A percentile compares a stretch with the other conserved stretches of the same genome.
Evolutionary conservation across 2,329 filamentous ascomycete species (phyloP).

Genomic region (Hirsutella thompsonii): DNA sequence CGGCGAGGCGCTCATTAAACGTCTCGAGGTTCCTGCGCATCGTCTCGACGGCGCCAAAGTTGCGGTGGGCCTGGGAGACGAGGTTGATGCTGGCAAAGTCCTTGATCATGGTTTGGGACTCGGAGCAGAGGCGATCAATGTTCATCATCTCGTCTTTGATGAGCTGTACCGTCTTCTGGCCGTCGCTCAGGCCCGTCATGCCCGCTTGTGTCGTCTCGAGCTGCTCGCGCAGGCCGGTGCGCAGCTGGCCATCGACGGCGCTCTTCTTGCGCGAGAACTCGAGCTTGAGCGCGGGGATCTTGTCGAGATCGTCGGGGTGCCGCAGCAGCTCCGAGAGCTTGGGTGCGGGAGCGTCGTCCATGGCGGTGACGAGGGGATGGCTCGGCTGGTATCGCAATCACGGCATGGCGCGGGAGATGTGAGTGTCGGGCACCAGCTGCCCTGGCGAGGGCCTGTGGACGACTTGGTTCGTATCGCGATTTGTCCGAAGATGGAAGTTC

Average conservation of each 20-base stretch:
- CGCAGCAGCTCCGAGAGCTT: constrained; percentile 88
- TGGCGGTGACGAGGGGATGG: constrained; percentile 7
- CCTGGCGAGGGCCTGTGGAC: too few relatives aligned
- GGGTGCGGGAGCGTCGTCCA: constrained; percentile 51
- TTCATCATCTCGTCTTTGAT: constrained; percentile 99
- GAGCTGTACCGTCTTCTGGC: constrained; percentile 78
- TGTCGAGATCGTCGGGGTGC: constrained; percentile 94
- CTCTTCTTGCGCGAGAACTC: constrained; percentile 93
- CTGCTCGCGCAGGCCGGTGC: constrained; percentile 79
- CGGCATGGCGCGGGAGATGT: background rate
- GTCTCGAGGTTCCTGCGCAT: constrained; percentile 87
- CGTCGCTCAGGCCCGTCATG: constrained; percentile 78
- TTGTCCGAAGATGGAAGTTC: too few relatives aligned
- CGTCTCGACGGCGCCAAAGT: constrained; percentile 85
- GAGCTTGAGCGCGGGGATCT: constrained; percentile 76
- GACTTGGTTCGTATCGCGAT: too few relatives aligned
- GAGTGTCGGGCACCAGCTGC: background rate
- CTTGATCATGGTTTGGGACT: constrained; percentile 93
- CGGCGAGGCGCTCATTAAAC: constrained; percentile 65
- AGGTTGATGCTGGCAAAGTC: constrained; percentile 91
- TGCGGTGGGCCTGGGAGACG: constrained; percentile 87
- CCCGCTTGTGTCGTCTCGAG: constrained; percentile 88
- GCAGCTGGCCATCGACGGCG: constrained; percentile 80
- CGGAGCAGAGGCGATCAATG: constrained; percentile 93
- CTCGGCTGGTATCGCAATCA: background rate